A percentile compares a stretch with the other conserved stretches of the same genome.
Evolutionary conservation across 164 flowering plant genomes (phyloP).

Genomic region (Vitis amurensis): DNA sequence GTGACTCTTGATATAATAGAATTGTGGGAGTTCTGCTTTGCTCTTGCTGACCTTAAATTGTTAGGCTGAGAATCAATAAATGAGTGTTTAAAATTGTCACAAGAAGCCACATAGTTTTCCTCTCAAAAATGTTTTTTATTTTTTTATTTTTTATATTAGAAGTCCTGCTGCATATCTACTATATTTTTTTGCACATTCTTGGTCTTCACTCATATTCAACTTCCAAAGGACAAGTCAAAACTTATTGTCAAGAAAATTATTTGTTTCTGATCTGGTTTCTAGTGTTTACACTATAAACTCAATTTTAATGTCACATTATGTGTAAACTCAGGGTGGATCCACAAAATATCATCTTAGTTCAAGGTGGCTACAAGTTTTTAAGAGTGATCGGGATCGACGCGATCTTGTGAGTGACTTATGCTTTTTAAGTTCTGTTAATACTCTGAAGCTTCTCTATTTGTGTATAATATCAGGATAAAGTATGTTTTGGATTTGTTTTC

Average conservation of each 20-base stretch:
- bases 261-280: not conserved
- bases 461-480: not conserved
- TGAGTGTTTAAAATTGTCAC: not conserved
- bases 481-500: not conserved
- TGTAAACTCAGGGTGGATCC: conserved; percentile 77
- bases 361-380: conserved; percentile 85
- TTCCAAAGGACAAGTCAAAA: not conserved
- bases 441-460: not conserved
- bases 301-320: conserved; percentile 4
- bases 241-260: not conserved
- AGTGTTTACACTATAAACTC: conserved; percentile 1
- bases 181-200: not conserved
- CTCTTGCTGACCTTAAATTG: too few relatives aligned
- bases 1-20: too few relatives aligned
- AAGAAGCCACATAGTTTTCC: not conserved
- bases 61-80: not conserved
- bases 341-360: conserved; percentile 89
- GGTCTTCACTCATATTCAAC: not conserved
- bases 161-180: not conserved
- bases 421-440: not conserved
- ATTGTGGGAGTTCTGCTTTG: too few relatives aligned
- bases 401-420: conserved; percentile 79
- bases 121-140: too few relatives aligned
- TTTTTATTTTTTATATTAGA: not conserved
- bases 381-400: conserved; percentile 95